These are phyloP conservation scores for Anthoceros angustus DNA, from an alignment of 225 moss, liverwort and hornwort species.

Conservation along the genomic window DNA sequence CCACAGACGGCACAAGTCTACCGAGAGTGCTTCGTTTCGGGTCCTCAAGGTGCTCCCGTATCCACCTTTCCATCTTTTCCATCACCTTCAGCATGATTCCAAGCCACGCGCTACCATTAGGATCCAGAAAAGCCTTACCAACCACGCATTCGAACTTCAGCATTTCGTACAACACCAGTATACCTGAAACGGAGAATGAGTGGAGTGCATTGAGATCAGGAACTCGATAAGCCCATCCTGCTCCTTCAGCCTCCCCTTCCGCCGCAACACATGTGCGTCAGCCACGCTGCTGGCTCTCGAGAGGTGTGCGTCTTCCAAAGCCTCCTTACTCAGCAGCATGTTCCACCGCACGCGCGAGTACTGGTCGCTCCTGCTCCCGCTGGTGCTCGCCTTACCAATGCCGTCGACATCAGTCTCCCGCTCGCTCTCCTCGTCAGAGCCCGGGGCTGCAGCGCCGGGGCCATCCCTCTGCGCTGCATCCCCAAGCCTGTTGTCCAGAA, in stretches of 20 bases:
- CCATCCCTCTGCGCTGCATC: neutral
- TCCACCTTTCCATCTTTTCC: conserved; percentile 89
- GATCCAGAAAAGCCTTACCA: neutral
- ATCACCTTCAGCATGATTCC: conserved; percentile 29
- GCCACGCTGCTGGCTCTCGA: conserved; percentile 72
- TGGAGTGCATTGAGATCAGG: conserved; percentile 82
- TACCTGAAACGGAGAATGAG: conserved; percentile 68
- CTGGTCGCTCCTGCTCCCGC: conserved; percentile 7
- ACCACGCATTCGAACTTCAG: neutral
- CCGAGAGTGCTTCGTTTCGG: conserved; percentile 57
- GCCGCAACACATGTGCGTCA: conserved; percentile 74
- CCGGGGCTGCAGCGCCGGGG: neutral
- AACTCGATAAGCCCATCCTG: conserved; percentile 92
- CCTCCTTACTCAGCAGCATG: conserved; percentile 79
- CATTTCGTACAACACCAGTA: neutral
- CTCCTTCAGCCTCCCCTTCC: conserved; percentile 86
- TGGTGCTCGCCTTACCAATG: neutral
- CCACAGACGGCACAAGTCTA: conserved; percentile 61
- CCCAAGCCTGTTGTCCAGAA: neutral
- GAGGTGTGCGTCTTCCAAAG: conserved; percentile 71
- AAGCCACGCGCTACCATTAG: too few relatives aligned
- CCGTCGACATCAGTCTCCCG: conserved; percentile 3
- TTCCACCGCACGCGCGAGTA: conserved; percentile 54
- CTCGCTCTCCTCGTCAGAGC: neutral
- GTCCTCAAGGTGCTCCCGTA: conserved; percentile 78